phyloP scores from a whole-genome alignment of 345 rosid genomes.

The Conringia planisiliqua region DNA sequence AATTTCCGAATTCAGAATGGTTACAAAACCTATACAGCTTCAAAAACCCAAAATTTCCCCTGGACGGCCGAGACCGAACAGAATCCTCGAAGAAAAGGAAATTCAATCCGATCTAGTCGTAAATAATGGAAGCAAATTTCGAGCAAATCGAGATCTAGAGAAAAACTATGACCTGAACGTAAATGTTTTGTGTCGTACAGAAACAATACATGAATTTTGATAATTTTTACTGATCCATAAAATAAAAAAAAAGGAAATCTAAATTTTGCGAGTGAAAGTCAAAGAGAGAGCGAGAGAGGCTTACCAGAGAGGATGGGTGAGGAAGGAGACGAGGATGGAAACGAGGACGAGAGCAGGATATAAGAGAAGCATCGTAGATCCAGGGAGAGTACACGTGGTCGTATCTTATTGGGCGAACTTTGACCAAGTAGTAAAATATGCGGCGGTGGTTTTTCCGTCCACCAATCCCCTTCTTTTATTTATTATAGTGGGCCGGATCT shows the following conservation, averaged over 20 bases:
- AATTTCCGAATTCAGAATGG: background rate
- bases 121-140: background rate
- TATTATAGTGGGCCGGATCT: slow-evolving; percentile 7
- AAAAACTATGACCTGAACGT: background rate
- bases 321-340: slow-evolving; percentile 12
- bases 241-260: background rate
- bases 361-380: slow-evolving; percentile 20
- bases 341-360: background rate
- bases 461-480: background rate
- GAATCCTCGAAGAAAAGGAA: background rate
- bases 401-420: background rate
- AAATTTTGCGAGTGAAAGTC: background rate
- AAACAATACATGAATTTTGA: background rate
- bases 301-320: slow-evolving; percentile 27
- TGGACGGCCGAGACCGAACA: background rate
- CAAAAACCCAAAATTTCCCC: background rate
- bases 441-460: slow-evolving; percentile 32
- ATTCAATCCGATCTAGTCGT: slow-evolving; percentile 5
- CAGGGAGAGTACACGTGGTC: slow-evolving; percentile 18
- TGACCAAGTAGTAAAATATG: slow-evolving; percentile 19
- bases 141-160: slow-evolving; percentile 15
- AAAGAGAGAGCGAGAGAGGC: background rate
- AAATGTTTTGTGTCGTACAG: background rate
- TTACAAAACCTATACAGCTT: background rate
- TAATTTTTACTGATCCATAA: background rate